Percentiles rank a stretch among this genome's conserved stretches.
Conservation (phyloP, 495 filamentous ascomycete genomes). For the Xylaria castorea region DNA sequence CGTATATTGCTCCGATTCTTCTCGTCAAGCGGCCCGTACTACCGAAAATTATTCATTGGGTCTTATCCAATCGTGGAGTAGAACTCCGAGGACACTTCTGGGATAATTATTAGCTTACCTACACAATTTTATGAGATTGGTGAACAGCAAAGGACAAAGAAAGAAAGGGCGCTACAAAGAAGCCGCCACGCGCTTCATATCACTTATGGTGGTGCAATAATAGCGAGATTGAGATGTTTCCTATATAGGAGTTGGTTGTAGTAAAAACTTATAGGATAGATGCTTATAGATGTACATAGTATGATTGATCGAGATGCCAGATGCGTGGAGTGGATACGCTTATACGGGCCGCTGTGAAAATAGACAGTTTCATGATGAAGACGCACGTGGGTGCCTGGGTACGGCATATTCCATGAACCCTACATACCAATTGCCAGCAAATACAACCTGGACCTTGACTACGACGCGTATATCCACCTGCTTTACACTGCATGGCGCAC, state of each 20-base stretch:
- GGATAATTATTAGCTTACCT: background rate
- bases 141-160: background rate
- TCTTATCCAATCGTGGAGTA: slow-evolving; percentile 4
- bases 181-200: background rate
- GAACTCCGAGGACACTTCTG: background rate
- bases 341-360: slow-evolving; percentile 8
- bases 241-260: background rate
- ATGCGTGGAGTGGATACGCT: slow-evolving; percentile 2
- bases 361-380: slow-evolving; percentile 4
- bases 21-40: slow-evolving; percentile 16
- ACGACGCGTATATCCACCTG: slow-evolving; percentile 8
- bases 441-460: background rate
- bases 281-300: background rate
- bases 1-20: background rate
- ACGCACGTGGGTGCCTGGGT: slow-evolving; percentile 6
- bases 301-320: background rate
- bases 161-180: background rate
- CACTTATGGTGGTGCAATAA: background rate
- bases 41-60: background rate
- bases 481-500: slow-evolving; percentile 1
- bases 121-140: background rate
- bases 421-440: background rate
- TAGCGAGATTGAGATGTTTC: background rate
- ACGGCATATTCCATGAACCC: slow-evolving; percentile 1
- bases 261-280: background rate